These are phyloP conservation scores for Fusarium sp. DNA, from an alignment of 2,329 filamentous ascomycete species.

Conservation along the genomic window DNA sequence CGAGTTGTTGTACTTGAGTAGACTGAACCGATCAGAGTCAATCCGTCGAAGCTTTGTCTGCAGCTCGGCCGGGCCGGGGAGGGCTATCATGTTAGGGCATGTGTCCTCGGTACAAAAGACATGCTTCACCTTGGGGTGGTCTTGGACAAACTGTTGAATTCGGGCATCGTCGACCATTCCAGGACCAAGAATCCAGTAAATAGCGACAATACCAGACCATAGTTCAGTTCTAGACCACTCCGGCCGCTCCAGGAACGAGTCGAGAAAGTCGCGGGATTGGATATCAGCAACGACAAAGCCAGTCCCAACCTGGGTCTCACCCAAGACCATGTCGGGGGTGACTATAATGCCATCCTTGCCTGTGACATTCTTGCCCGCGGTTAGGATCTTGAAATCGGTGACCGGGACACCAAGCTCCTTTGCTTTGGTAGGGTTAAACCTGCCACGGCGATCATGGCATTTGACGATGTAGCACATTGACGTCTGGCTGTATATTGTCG, in stretches of 20 bases:
- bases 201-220: constrained; percentile 76
- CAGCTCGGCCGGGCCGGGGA: constrained; percentile 77
- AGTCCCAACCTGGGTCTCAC: constrained; percentile 74
- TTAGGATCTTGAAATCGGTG: constrained; percentile 72
- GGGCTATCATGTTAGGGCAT: constrained; percentile 81
- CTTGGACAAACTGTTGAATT: constrained; percentile 79
- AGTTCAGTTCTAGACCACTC: constrained; percentile 80
- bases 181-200: constrained; percentile 87
- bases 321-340: constrained; percentile 90
- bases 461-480: constrained; percentile 92
- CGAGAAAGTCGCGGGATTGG: constrained; percentile 79
- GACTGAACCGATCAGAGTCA: constrained; percentile 80
- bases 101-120: constrained; percentile 82
- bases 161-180: constrained; percentile 74
- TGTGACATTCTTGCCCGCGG: constrained; percentile 74
- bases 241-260: constrained; percentile 76
- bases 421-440: constrained; percentile 80
- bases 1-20: constrained; percentile 76
- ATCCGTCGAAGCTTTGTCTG: constrained; percentile 80
- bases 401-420: constrained; percentile 74
- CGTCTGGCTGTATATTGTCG: constrained; percentile 74
- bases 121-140: constrained; percentile 76
- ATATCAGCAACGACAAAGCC: constrained; percentile 88
- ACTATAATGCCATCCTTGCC: constrained; percentile 78
- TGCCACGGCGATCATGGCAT: constrained; percentile 82